Evolutionary conservation across 2,329 filamentous ascomycete species (phyloP), one percentile per base, ranked within the genome.

Genomic region (Aschersonia sp.): DNA sequence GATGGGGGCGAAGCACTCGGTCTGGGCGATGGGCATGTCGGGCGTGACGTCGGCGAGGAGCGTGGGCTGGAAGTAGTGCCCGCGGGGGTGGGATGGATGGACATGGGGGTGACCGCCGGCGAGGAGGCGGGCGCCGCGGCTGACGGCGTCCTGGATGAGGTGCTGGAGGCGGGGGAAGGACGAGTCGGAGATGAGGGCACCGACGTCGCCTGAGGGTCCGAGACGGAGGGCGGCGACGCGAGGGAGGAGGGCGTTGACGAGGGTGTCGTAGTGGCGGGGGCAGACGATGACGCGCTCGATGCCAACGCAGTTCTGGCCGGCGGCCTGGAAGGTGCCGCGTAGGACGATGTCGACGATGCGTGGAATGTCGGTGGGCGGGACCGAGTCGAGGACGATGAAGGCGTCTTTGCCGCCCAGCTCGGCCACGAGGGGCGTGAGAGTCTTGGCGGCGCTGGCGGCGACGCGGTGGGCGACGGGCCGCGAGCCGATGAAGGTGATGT

Each of bases 331-430:
- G 7, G 87, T 88, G 47, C 91, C 92, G 47, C 92, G 81, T 68
- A 98, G 82, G 52, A 97, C 77, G 53, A 94, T 84, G 52, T 89
- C 85, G 40, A 78, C 77, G 45, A 97, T 82, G 42, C 84, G 79
- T 4, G 77, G 67, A 50, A 97, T 72, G 57, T 88, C 75, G 50
- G 62, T 61, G 45, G 65, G 65, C 45, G 65, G 65, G 3, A 83
- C 74, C 42, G 92, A 88, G 63, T 96, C 89, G 41, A 97, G 80
- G 29, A 98, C 68, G 51, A 98, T 82, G 32, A 87, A 87, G 5
- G 92, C 85, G 62, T 98, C 92, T 62, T 98, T 98, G 45, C 92
- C 92, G 47, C 92, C 92, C 1, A 98, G 77, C 67, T 98, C 92
- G 29, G 94, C 84, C 42, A 89, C 84, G 2, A 96, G 77, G 4